phyloP scores from a whole-genome alignment of 2,329 filamentous ascomycete genomes.

The Arthroderma uncinatum region DNA sequence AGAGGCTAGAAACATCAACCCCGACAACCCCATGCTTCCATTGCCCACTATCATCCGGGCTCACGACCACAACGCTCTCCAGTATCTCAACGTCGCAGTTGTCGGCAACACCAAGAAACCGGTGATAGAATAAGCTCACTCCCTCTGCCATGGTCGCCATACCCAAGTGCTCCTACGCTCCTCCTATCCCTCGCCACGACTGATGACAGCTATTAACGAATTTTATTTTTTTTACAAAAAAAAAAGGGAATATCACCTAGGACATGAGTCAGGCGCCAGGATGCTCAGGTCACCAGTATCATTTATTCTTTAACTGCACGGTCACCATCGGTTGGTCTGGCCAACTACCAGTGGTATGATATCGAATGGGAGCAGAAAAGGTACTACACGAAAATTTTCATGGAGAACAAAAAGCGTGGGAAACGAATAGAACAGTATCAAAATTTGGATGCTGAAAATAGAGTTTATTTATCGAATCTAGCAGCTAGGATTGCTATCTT shows the following conservation, averaged over 20 bases:
- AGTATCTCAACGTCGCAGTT: conserved; percentile 50
- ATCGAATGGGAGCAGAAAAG: too few species aligned
- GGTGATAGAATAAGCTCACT: conserved; percentile 45
- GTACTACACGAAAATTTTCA: too few species aligned
- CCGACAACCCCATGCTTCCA: conserved; percentile 86
- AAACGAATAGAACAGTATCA: neutral
- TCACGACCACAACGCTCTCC: conserved; percentile 55
- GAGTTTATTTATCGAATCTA: neutral
- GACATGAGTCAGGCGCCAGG: neutral
- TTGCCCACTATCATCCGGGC: conserved; percentile 70
- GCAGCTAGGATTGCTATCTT: neutral
- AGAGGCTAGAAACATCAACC: conserved; percentile 77
- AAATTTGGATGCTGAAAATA: neutral
- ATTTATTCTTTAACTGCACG: neutral
- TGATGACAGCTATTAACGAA: neutral
- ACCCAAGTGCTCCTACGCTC: neutral
- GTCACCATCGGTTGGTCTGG: neutral
- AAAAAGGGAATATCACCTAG: neutral
- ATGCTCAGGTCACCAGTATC: neutral
- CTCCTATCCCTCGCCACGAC: neutral
- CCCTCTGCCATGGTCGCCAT: neutral
- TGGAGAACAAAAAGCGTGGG: neutral
- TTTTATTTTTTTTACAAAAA: neutral
- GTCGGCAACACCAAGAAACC: conserved; percentile 53
- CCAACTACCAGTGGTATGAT: neutral